Evolutionary conservation across 1,139 yeast species (phyloP).

Genomic region (Lodderomyces parapsilosis): DNA sequence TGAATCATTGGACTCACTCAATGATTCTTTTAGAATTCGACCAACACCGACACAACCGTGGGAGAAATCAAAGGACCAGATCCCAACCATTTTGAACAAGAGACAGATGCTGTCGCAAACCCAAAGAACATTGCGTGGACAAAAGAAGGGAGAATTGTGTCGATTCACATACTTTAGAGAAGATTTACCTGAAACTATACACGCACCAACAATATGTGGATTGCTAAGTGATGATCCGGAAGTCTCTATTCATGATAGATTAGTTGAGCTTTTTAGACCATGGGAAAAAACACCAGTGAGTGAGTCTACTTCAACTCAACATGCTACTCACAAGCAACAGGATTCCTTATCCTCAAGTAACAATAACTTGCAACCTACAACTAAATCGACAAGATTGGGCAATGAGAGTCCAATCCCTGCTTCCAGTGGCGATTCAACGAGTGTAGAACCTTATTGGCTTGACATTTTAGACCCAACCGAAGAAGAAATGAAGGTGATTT

Average conservation of each 20-base stretch:
- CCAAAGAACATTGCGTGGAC: conserved; percentile 15
- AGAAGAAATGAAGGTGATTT: conserved; percentile 90
- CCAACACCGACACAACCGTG: conserved; percentile 80
- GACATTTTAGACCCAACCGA: conserved; percentile 93
- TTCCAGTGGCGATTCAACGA: conserved; percentile 14
- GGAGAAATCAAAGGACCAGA: conserved; percentile 45
- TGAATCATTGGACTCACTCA: conserved; percentile 42
- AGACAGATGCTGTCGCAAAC: conserved; percentile 3
- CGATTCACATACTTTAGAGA: conserved; percentile 92
- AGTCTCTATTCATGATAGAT: conserved; percentile 7
- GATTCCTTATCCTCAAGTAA: conserved; percentile 2
- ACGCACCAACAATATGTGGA: conserved; percentile 87
- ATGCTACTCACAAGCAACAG: conserved; percentile 2
- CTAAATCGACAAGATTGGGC: conserved; percentile 12
- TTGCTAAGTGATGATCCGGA: conserved; percentile 36
- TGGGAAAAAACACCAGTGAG: conserved; percentile 15
- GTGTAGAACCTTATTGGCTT: conserved; percentile 71
- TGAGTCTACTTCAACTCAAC: conserved; percentile 12
- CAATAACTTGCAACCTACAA: conserved; percentile 2
- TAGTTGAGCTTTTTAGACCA: conserved; percentile 33
- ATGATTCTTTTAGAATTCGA: conserved; percentile 57
- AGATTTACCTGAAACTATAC: conserved; percentile 83
- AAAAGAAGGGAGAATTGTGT: conserved; percentile 27
- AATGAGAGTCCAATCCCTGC: conserved; percentile 18
- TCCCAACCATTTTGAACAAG: conserved; percentile 31